Base-by-base conservation (phyloP, 139 green algal species). In the Volvox africanus region DNA sequence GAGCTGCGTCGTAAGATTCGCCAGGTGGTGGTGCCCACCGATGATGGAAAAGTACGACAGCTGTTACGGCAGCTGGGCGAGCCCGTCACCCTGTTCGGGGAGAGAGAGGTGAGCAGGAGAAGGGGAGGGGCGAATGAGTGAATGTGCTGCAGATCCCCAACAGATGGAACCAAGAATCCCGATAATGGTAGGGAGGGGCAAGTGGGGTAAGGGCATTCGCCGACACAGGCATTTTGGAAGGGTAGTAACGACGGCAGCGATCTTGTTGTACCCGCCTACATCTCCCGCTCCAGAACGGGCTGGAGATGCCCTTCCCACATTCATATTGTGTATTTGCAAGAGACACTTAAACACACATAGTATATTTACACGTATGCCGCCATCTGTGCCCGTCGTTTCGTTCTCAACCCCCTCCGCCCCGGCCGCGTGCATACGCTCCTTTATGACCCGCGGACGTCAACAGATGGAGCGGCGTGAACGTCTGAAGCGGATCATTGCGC, bases 61-160 rank as follows among this genome's bases (percentile, higher is more conserved):
- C 92, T 96, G 89, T 97, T 99, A 92, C 95, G 98, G 20, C 84
- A 93, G 80, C 88, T 99, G 82, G 95, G 78, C 0, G 95, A 99
- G 93, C 98, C 98, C 61, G 93, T 99, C 92, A 99, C 98, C 6
- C 95, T 99, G 24, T 99, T 99, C 93, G 98, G 98, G 18, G 98
- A 99, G 95, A 86, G 93, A 3, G 94, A 98, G 95, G 96, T 98
- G 88, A 22, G 93, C 1, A 19, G 24, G 24, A 32, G 73, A 36
- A 35, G 21, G 75, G 75, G 26, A 35, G 75, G 75, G 30, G 75
- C 28, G 1, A 33, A 30, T 13, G 13, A 16, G 71, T 33, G 71
- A 2, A 30, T 33, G 71, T 79, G 71, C 33, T n/a, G 71, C 16
- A 37, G 28, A n/a, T n/a, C n/a, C n/a, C n/a, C n/a, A n/a, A n/a